These are phyloP conservation scores for Sarocladiaceae sp. DNA, from an alignment of 2,329 filamentous ascomycete species.

Conservation along the genomic window DNA sequence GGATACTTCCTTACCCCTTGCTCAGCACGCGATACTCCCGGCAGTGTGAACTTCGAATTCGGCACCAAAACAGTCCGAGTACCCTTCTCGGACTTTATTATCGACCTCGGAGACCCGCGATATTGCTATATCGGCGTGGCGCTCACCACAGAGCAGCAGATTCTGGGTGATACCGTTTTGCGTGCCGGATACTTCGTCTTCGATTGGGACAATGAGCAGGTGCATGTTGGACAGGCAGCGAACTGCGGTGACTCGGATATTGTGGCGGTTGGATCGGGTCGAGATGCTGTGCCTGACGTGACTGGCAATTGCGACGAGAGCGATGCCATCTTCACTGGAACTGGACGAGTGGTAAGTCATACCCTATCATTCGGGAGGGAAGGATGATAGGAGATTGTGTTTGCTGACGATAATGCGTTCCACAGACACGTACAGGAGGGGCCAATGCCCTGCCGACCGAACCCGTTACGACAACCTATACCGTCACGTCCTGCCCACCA, in stretches of 20 bases:
- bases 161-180: conserved; percentile 38
- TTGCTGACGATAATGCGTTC: background rate
- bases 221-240: conserved; percentile 37
- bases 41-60: conserved; percentile 46
- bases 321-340: conserved; percentile 17
- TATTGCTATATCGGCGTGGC: conserved; percentile 39
- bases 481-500: conserved; percentile 20
- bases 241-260: conserved; percentile 35
- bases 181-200: conserved; percentile 42
- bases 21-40: conserved; percentile 26
- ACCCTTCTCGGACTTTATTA: conserved; percentile 44
- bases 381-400: background rate
- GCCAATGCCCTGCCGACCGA: conserved; percentile 12
- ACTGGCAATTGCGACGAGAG: conserved; percentile 31
- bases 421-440: conserved; percentile 1
- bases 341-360: conserved; percentile 2
- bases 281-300: conserved; percentile 26
- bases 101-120: conserved; percentile 31
- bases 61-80: conserved; percentile 35
- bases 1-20: conserved; percentile 44
- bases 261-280: conserved; percentile 28
- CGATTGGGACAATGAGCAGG: conserved; percentile 38
- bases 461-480: conserved; percentile 20
- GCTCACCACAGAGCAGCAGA: conserved; percentile 35
- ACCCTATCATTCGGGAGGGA: too few species aligned